Evolutionary conservation across 2,329 filamentous ascomycete genomes (phyloP).

Genomic region (Aureobasidium sp.): DNA sequence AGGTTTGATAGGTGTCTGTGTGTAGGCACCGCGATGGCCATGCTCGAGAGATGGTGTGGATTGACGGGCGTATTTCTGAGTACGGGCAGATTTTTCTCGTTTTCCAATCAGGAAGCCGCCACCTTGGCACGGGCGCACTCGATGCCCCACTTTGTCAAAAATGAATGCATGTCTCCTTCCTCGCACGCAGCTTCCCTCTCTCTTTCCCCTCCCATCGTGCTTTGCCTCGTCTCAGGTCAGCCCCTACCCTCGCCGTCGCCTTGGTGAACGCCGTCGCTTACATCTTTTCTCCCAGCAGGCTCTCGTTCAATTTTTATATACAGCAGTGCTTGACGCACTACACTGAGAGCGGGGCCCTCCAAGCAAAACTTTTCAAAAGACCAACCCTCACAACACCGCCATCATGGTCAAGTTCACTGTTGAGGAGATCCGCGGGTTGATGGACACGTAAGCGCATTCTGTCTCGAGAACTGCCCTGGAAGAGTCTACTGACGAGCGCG

Average conservation of each 20-base stretch:
- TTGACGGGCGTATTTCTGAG: too few relatives aligned
- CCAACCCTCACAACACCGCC: conserved; percentile 56
- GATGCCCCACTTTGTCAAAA: too few relatives aligned
- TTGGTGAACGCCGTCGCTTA: conserved; percentile 3
- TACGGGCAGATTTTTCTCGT: too few relatives aligned
- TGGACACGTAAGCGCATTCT: conserved; percentile 43
- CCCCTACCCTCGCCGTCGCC: conserved; percentile 5
- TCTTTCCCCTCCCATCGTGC: conserved; percentile 10
- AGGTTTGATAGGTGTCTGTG: not conserved
- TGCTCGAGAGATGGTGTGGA: not conserved
- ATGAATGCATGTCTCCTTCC: too few relatives aligned
- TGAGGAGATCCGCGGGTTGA: conserved; percentile 74
- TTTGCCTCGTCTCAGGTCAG: conserved; percentile 13
- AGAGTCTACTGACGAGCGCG: not conserved
- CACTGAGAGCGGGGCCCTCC: conserved; percentile 23
- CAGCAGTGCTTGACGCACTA: conserved; percentile 15
- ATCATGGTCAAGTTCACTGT: conserved; percentile 99
- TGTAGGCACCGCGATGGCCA: not conserved
- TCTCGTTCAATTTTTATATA: conserved; percentile 16
- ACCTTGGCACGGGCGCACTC: too few relatives aligned
- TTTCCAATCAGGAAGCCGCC: too few relatives aligned
- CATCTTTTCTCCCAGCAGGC: conserved; percentile 20
- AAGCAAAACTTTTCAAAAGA: conserved; percentile 20
- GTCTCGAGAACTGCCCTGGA: not conserved
- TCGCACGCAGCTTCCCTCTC: not conserved